A percentile compares a stretch with the other conserved stretches of the same genome.
These are phyloP conservation scores for Musa beccarii DNA, from an alignment of 176 grass and related monocot species.

Conservation along the genomic window DNA sequence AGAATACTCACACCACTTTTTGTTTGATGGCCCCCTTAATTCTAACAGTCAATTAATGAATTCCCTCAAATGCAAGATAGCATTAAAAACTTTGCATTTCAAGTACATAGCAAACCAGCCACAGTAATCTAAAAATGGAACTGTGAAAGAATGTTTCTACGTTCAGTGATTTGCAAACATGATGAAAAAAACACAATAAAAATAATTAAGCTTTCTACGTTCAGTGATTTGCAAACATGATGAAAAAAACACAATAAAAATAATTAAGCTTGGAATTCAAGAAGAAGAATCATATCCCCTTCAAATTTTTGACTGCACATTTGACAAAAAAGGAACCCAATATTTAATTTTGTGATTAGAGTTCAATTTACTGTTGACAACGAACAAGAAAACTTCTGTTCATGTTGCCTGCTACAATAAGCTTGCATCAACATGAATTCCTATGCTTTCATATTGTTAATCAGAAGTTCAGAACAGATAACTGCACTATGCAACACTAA, in stretches of 20 bases:
- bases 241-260: not conserved
- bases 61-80: not conserved
- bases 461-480: not conserved
- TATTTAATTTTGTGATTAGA: not conserved
- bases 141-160: no score
- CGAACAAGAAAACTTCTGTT: not conserved
- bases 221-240: not conserved
- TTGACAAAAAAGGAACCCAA: not conserved
- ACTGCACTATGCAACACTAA: not conserved
- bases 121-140: not conserved
- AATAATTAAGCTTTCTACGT: not conserved
- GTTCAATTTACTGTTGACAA: not conserved
- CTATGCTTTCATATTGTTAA: no score
- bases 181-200: not conserved
- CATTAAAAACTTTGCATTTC: not conserved
- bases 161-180: not conserved
- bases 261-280: not conserved
- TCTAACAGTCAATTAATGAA: not conserved
- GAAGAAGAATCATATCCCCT: not conserved
- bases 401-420: not conserved
- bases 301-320: not conserved
- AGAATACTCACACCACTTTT: no score
- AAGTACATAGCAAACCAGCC: not conserved
- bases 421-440: not conserved
- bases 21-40: not conserved